Conservation (phyloP, 306 rosid genomes). For the Rosa lucieae region DNA sequence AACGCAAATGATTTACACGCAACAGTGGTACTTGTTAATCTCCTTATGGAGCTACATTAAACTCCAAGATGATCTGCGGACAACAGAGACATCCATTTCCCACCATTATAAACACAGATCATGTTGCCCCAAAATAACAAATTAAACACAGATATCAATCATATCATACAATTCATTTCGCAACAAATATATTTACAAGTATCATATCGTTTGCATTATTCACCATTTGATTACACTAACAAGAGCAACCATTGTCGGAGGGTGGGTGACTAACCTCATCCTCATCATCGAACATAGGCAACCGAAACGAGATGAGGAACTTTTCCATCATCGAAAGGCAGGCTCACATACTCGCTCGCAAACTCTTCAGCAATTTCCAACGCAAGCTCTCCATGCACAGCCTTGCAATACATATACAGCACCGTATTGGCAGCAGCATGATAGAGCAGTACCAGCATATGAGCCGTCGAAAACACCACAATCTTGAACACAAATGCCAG, state of each 20-base stretch:
- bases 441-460: constrained; percentile 49
- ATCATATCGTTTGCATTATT: neutral
- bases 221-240: neutral
- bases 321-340: constrained; percentile 70
- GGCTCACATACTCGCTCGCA: constrained; percentile 43
- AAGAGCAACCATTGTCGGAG: neutral
- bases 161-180: neutral
- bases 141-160: neutral
- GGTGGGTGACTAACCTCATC: constrained; percentile 21
- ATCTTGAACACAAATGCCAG: constrained; percentile 51
- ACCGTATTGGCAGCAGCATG: constrained; percentile 47
- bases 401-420: constrained; percentile 49
- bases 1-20: neutral
- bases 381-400: constrained; percentile 41
- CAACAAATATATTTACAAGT: constrained; percentile 3
- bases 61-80: neutral
- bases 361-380: constrained; percentile 56
- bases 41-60: neutral
- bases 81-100: neutral
- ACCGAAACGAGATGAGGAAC: constrained; percentile 75
- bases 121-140: too few species aligned
- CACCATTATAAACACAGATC: neutral
- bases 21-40: neutral
- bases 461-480: constrained; percentile 45
- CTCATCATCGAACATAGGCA: constrained; percentile 24